These are phyloP conservation scores for Pulveroboletus sp. DNA, from an alignment of 768 basidiomycete species.

Conservation along the genomic window DNA sequence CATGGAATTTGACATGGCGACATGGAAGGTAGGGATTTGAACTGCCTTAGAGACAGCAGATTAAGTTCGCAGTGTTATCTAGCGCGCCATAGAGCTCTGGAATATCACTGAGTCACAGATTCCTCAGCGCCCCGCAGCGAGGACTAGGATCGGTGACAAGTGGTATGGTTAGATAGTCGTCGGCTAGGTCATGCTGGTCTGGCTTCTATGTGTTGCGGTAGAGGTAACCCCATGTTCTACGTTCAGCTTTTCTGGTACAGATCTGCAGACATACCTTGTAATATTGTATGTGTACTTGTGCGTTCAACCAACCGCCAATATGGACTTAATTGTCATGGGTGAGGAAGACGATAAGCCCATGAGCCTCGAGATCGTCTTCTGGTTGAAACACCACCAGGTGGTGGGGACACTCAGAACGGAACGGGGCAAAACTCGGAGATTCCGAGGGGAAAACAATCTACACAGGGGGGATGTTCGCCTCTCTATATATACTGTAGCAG, in stretches of 20 bases:
- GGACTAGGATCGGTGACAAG: slow-evolving; percentile 53
- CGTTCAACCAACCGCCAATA: too few relatives aligned
- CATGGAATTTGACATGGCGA: slow-evolving; percentile 85
- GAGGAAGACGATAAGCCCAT: too few relatives aligned
- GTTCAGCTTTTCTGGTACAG: background rate
- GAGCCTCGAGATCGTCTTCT: too few relatives aligned
- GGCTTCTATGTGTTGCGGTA: slow-evolving; percentile 16
- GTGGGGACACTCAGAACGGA: too few relatives aligned
- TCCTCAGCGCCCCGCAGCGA: slow-evolving; percentile 62
- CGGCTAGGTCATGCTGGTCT: slow-evolving; percentile 1
- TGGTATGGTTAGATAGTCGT: slow-evolving; percentile 57
- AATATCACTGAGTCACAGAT: slow-evolving; percentile 72
- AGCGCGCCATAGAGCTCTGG: slow-evolving; percentile 88
- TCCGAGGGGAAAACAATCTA: too few relatives aligned
- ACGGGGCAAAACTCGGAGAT: too few relatives aligned
- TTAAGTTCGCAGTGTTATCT: slow-evolving; percentile 1
- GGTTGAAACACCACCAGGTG: too few relatives aligned
- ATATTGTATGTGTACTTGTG: too few relatives aligned
- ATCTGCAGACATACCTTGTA: background rate
- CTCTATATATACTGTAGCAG: too few relatives aligned
- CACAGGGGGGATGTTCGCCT: too few relatives aligned
- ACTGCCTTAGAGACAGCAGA: background rate
- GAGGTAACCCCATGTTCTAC: slow-evolving; percentile 9
- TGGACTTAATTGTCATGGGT: too few relatives aligned
- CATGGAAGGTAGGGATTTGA: slow-evolving; percentile 65